These are phyloP conservation scores for rapeseed (Brassica napus) DNA, from an alignment of 345 rosid species.

Conservation along the genomic window DNA sequence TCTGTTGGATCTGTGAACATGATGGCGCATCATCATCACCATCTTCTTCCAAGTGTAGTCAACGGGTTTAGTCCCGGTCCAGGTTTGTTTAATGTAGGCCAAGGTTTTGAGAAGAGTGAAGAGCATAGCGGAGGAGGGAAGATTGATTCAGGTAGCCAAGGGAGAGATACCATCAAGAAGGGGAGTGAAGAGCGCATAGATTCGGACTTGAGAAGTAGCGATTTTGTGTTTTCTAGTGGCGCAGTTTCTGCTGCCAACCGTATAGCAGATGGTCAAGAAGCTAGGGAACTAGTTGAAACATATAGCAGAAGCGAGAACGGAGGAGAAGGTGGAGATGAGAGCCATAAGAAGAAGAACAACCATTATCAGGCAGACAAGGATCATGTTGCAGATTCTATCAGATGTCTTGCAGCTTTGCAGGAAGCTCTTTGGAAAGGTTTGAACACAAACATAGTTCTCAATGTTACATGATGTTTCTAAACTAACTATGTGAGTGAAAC, in stretches of 20 bases:
- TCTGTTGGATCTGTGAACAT: slow-evolving; percentile 51
- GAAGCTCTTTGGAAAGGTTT: slow-evolving; percentile 73
- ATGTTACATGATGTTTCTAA: slow-evolving; percentile 1
- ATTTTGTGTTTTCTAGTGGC: slow-evolving; percentile 69
- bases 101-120: slow-evolving; percentile 63
- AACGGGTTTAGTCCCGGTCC: slow-evolving; percentile 52
- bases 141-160: slow-evolving; percentile 44
- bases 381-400: slow-evolving; percentile 58
- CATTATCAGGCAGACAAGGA: slow-evolving; percentile 47
- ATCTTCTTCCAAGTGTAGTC: slow-evolving; percentile 22
- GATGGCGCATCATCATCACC: slow-evolving; percentile 22
- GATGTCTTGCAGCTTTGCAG: slow-evolving; percentile 58
- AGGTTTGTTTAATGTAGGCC: slow-evolving; percentile 50
- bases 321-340: slow-evolving; percentile 41
- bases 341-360: slow-evolving; percentile 34
- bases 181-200: slow-evolving; percentile 77
- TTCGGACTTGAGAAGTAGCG: slow-evolving; percentile 85
- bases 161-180: slow-evolving; percentile 66
- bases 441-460: slow-evolving; percentile 5
- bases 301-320: slow-evolving; percentile 47
- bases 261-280: not conserved
- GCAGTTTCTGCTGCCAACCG: slow-evolving; percentile 45
- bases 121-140: slow-evolving; percentile 58
- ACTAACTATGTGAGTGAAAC: slow-evolving; percentile 17
- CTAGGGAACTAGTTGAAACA: slow-evolving; percentile 45